A percentile compares a stretch with the other conserved stretches of the same genome.
Conservation (phyloP, 495 filamentous ascomycete genomes). For the Tuber aestivum region DNA sequence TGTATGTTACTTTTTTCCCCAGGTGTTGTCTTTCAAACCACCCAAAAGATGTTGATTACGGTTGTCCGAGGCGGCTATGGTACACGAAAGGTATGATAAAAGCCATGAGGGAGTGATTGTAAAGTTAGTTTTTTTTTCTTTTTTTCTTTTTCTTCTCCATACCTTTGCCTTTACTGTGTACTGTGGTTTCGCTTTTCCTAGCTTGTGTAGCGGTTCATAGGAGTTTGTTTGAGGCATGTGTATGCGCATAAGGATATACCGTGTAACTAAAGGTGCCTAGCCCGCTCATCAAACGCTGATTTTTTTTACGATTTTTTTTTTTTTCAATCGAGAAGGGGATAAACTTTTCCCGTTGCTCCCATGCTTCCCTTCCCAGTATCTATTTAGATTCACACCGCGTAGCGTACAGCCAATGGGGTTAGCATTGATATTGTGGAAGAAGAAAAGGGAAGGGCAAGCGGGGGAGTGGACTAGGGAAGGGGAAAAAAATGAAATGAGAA, state of each 20-base stretch:
- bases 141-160: conserved; percentile 3
- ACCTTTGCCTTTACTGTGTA: not conserved
- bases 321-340: not conserved
- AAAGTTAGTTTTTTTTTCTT: conserved; percentile 16
- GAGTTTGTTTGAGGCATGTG: conserved; percentile 4
- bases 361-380: not conserved
- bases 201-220: not conserved
- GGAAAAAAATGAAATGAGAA: not conserved
- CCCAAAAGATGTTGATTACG: conserved; percentile 14
- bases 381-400: not conserved
- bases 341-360: not conserved
- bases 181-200: not conserved
- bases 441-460: not conserved
- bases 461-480: not conserved
- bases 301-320: too few relatives aligned
- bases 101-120: conserved; percentile 6
- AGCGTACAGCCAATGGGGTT: not conserved
- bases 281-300: not conserved
- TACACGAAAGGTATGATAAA: conserved; percentile 23
- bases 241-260: conserved; percentile 5
- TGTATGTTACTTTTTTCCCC: conserved; percentile 12
- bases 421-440: not conserved
- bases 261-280: not conserved
- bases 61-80: conserved; percentile 24
- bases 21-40: conserved; percentile 12